phyloP scores from a whole-genome alignment of 1,284 basidiomycete genomes.

The Papiliotrema fonsecae region DNA sequence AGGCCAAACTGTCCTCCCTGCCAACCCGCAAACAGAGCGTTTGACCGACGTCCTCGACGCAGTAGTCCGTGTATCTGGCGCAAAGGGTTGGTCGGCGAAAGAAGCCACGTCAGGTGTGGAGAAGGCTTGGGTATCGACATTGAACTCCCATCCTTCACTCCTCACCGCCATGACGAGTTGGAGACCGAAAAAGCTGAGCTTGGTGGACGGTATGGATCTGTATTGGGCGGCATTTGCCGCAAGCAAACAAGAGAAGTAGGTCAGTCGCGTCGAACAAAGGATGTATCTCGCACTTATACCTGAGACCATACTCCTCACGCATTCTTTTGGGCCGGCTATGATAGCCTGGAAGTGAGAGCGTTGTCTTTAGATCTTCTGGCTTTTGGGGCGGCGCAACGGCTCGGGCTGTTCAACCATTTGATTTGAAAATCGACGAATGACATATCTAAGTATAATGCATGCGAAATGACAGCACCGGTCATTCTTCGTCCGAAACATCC shows the following conservation, averaged over 20 bases:
- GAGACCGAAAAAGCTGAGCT: constrained; percentile 50
- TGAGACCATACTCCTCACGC: no score
- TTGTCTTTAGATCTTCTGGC: no score
- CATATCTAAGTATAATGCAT: neutral
- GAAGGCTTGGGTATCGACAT: constrained; percentile 24
- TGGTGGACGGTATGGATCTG: constrained; percentile 52
- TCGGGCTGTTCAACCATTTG: no score
- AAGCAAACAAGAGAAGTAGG: neutral
- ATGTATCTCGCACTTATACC: no score
- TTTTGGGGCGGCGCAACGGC: no score
- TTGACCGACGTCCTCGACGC: constrained; percentile 51
- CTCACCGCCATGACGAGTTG: constrained; percentile 53
- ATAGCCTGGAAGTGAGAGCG: no score
- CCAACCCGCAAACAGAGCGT: constrained; percentile 52
- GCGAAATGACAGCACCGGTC: no score
- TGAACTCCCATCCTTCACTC: constrained; percentile 49
- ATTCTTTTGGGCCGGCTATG: no score
- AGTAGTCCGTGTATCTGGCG: constrained; percentile 50
- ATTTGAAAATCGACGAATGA: neutral
- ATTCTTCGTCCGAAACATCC: constrained; percentile 43
- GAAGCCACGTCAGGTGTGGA: constrained; percentile 36
- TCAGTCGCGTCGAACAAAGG: neutral
- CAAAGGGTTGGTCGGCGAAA: constrained; percentile 23
- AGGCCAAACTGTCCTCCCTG: constrained; percentile 52
- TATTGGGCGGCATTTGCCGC: constrained; percentile 45